Evolutionary conservation across 2,329 filamentous ascomycete genomes (phyloP).

Genomic region (Chaetomium strumarium): DNA sequence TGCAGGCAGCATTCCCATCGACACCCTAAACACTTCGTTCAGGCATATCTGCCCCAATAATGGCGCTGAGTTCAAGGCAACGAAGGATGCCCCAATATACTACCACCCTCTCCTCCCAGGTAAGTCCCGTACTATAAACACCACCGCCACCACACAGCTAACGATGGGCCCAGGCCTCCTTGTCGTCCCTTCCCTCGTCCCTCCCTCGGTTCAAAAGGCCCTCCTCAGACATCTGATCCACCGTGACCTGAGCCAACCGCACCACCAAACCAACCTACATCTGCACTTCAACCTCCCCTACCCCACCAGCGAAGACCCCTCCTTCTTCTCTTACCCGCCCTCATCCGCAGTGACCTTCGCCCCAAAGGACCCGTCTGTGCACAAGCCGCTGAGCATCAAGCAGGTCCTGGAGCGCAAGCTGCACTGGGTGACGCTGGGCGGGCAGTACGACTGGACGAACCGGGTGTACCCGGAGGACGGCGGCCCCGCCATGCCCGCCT

Average conservation of each 20-base stretch:
- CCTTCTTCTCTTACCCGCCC: conserved; percentile 50
- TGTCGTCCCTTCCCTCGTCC: conserved; percentile 69
- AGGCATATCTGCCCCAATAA: conserved; percentile 34
- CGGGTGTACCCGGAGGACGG: conserved; percentile 63
- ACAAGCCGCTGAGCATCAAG: conserved; percentile 64
- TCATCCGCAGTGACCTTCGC: conserved; percentile 48
- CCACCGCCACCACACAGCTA: not conserved
- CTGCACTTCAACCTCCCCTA: conserved; percentile 33
- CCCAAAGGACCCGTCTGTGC: conserved; percentile 67
- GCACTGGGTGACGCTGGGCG: conserved; percentile 90
- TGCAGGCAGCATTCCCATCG: conserved; percentile 38
- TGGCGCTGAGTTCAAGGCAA: conserved; percentile 27
- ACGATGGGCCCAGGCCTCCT: conserved; percentile 57
- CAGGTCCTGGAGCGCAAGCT: conserved; percentile 73
- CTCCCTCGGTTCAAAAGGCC: conserved; percentile 58
- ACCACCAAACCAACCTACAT: conserved; percentile 75
- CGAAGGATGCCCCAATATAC: conserved; percentile 48
- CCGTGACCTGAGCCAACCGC: conserved; percentile 59
- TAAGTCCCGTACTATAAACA: conserved; percentile 33
- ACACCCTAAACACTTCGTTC: conserved; percentile 41
- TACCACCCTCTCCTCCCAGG: conserved; percentile 64
- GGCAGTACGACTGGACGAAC: conserved; percentile 93
- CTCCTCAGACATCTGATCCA: conserved; percentile 66
- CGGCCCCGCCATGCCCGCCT: conserved; percentile 52
- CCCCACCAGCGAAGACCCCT: conserved; percentile 27